Conservation (phyloP, 1,284 basidiomycete species). For the Naganishia sp. region DNA sequence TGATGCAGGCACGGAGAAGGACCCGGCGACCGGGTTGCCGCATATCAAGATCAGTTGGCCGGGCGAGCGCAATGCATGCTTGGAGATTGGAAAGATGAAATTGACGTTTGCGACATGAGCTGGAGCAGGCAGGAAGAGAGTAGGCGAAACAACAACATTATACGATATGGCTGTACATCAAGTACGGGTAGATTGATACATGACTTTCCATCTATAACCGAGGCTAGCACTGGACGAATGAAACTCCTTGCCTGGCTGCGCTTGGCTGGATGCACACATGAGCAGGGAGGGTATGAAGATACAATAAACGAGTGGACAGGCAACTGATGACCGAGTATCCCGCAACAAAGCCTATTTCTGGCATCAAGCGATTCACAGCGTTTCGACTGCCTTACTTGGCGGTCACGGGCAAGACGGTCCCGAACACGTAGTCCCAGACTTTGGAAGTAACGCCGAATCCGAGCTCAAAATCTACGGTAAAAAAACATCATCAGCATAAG, state of each 20-base stretch:
- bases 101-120: conserved; percentile 75
- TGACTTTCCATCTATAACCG: too few species aligned
- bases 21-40: conserved; percentile 68
- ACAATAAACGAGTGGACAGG: conserved; percentile 21
- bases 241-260: too few species aligned
- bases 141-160: not conserved
- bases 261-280: too few species aligned
- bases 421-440: conserved; percentile 93
- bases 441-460: conserved; percentile 97
- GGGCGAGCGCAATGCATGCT: conserved; percentile 72
- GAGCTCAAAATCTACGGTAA: conserved; percentile 73
- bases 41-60: conserved; percentile 80
- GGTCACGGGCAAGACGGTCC: conserved; percentile 68
- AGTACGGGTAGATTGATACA: not conserved
- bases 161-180: not conserved
- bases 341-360: not conserved
- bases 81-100: conserved; percentile 75
- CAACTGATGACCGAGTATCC: not conserved
- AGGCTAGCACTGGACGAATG: too few species aligned
- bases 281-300: conserved; percentile 7
- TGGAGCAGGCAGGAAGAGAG: not conserved
- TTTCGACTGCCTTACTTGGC: conserved; percentile 38
- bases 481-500: conserved; percentile 12
- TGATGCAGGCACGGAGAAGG: conserved; percentile 63
- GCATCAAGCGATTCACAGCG: not conserved